phyloP scores from a whole-genome alignment of 257 asterid genomes.

The Leonotis leonurus region DNA sequence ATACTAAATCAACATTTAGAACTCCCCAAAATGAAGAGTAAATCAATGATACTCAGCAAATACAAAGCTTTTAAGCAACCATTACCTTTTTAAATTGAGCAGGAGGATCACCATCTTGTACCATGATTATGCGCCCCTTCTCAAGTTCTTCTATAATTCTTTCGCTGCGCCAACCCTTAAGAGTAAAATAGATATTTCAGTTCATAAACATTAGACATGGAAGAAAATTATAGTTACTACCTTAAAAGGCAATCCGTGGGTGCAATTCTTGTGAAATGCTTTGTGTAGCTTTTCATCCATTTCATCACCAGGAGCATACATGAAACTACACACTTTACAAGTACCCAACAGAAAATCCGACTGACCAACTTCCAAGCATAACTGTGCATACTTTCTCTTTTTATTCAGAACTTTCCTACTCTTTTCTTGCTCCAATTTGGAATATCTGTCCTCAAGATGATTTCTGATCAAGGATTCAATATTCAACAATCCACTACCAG shows the following conservation, averaged over 20 bases:
- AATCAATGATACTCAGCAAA: background rate
- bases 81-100: constrained; percentile 58
- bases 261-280: constrained; percentile 69
- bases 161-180: constrained; percentile 73
- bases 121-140: constrained; percentile 54
- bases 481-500: constrained; percentile 14
- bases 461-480: constrained; percentile 14
- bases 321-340: constrained; percentile 56
- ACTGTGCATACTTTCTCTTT: constrained; percentile 68
- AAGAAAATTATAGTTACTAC: constrained; percentile 20
- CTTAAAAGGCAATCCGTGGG: constrained; percentile 65
- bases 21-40: background rate
- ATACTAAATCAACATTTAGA: background rate
- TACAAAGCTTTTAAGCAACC: background rate
- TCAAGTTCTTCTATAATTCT: constrained; percentile 36
- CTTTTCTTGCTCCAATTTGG: constrained; percentile 16
- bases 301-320: constrained; percentile 62
- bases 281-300: constrained; percentile 68
- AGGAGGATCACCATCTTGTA: constrained; percentile 59
- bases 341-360: constrained; percentile 60
- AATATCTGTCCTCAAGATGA: constrained; percentile 16
- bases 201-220: background rate
- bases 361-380: constrained; percentile 68
- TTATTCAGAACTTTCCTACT: constrained; percentile 44
- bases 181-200: background rate